These are phyloP conservation scores for Trametes cubensis DNA, from an alignment of 768 basidiomycete species.

Conservation along the genomic window DNA sequence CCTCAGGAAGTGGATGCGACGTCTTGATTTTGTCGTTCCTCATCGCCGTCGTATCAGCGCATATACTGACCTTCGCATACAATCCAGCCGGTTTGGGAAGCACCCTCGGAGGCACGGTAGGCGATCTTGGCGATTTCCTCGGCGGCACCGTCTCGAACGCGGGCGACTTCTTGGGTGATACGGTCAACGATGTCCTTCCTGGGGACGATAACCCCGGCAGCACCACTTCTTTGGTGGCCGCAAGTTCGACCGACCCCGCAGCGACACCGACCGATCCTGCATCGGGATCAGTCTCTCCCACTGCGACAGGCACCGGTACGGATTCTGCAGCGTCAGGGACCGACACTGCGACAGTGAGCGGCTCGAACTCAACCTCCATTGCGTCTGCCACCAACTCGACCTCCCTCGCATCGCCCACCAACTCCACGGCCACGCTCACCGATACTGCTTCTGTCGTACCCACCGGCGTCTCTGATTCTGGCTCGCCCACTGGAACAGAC, in stretches of 20 bases:
- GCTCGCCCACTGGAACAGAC: constrained; percentile 10
- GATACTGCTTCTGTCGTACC: not conserved
- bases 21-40: too few species aligned
- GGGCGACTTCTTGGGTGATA: constrained; percentile 4
- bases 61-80: too few species aligned
- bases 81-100: too few species aligned
- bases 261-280: constrained; percentile 3
- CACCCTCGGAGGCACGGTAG: not conserved
- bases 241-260: constrained; percentile 21
- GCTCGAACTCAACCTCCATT: not conserved
- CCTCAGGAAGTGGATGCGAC: too few species aligned
- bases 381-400: constrained; percentile 16
- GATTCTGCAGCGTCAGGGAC: not conserved
- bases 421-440: not conserved
- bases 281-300: constrained; percentile 5
- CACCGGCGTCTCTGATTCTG: constrained; percentile 1
- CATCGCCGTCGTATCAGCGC: too few species aligned
- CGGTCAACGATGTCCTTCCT: not conserved
- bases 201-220: not conserved
- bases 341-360: constrained; percentile 6
- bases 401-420: constrained; percentile 5
- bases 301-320: constrained; percentile 1
- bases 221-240: constrained; percentile 17
- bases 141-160: not conserved
- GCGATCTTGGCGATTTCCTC: not conserved